phyloP scores from a whole-genome alignment of 1,284 basidiomycete species.

The Ustilago cynodontis region DNA sequence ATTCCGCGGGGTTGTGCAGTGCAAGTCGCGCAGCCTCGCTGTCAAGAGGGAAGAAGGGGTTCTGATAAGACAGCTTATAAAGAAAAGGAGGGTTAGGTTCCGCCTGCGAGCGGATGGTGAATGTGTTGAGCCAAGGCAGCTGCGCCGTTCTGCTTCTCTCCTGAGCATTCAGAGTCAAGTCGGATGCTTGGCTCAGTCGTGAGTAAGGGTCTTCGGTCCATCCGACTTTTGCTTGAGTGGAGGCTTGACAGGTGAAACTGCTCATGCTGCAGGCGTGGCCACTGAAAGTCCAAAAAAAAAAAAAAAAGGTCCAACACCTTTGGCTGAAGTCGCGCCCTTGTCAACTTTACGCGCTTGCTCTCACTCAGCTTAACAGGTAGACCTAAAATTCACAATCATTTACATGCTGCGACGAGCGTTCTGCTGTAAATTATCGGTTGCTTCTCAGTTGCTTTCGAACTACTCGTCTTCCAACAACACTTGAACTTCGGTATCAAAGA shows the following conservation, averaged over 20 bases:
- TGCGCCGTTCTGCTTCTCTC: neutral
- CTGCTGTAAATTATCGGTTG: neutral
- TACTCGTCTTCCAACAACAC: slow-evolving; percentile 37
- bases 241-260: slow-evolving; percentile 13
- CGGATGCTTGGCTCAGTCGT: slow-evolving; percentile 12
- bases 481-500: slow-evolving; percentile 53
- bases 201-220: slow-evolving; percentile 8
- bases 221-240: slow-evolving; percentile 23
- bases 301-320: neutral
- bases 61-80: neutral
- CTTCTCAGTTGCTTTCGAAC: neutral
- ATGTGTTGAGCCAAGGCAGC: slow-evolving; percentile 6
- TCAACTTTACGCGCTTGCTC: slow-evolving; percentile 10
- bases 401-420: too few species aligned
- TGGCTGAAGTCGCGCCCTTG: neutral
- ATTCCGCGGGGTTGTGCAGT: neutral
- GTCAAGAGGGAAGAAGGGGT: neutral
- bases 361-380: neutral
- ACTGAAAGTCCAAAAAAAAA: too few species aligned
- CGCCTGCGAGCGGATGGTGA: slow-evolving; percentile 3
- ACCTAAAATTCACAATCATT: neutral
- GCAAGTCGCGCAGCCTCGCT: too few species aligned
- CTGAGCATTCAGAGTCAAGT: slow-evolving; percentile 7
- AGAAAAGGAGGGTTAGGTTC: neutral
- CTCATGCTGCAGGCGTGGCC: neutral